phyloP scores from a whole-genome alignment of 176 grass and related monocot species.

The Carex pumila region DNA sequence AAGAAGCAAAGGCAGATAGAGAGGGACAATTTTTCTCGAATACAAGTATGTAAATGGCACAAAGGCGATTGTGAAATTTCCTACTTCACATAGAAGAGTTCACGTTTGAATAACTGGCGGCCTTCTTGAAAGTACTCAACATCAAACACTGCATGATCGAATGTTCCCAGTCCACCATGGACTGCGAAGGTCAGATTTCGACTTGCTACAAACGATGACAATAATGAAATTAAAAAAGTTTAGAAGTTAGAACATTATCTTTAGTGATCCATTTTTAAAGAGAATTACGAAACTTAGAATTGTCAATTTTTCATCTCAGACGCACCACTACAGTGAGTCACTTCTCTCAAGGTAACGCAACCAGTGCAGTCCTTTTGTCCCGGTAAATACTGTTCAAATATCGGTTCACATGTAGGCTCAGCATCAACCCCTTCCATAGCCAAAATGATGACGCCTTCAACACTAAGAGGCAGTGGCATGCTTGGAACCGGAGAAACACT shows the following conservation, averaged over 20 bases:
- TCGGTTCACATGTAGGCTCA: background rate
- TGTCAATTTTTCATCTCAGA: background rate
- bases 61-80: background rate
- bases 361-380: constrained; percentile 22
- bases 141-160: constrained; percentile 33
- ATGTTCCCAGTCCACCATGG: constrained; percentile 23
- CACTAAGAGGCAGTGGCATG: background rate
- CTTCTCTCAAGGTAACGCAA: constrained; percentile 22
- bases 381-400: constrained; percentile 12
- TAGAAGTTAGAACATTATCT: too few relatives aligned
- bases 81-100: constrained; percentile 26
- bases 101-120: background rate
- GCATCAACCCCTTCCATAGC: background rate
- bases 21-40: background rate
- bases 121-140: background rate
- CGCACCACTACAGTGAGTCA: constrained; percentile 13
- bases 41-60: background rate
- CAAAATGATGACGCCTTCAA: background rate
- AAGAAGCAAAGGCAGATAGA: background rate
- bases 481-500: background rate
- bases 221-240: background rate
- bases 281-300: background rate
- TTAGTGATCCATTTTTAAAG: too few relatives aligned
- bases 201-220: background rate
- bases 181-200: constrained; percentile 9